Evolutionary conservation across 345 rosid species (phyloP), one percentile per base, ranked within the genome.

Genomic region (Hibiscus tridactylites): DNA sequence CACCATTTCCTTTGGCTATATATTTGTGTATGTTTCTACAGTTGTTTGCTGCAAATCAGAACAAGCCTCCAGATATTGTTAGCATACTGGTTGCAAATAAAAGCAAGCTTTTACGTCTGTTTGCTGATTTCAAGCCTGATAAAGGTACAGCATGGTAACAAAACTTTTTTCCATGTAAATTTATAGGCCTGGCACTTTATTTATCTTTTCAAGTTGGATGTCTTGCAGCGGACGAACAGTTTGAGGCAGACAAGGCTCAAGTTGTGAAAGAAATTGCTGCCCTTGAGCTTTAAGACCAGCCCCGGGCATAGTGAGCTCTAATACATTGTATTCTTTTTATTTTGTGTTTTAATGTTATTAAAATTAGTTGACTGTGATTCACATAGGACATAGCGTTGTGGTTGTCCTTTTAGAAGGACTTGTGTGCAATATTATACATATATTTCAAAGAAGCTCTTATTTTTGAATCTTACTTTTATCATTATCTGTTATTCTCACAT

Each of bases 161-260:
- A n/a, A 9, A 11, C 13, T 1, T 29, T 28, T 53, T 62, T 3
- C 44, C 52, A 5, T 13, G 33, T 50, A 6, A 63, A 29, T 19
- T 1, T 31, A 50, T 61, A 10, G 52, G 28, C 17, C 67, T 65
- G 58, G 39, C 49, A 1, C 46, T 16, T 3, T 64, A 1, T 37
- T 37, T 9, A 9, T 46, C 15, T 9, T 46, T 42, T 2, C 50
- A 11, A 2, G 33, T 0, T 7, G 58, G 17, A 11, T 59, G 68
- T 73, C 13, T 78, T 78, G 65, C 97, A 91, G 98, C 90, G 90
- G 92, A 94, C 57, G 95, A 88, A 76, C 93, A 90, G 73, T 92
- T 91, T 60, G 98, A 94, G 80, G 91, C 93, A 44, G 98, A 94
- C 82, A 94, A 94, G 72, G 92, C 91, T 58, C 96, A 86, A 80